Percentiles rank a stretch among this genome's conserved stretches.
These are phyloP conservation scores for Tetrapisispora nanseiensis DNA, from an alignment of 805 yeast genomes.

Conservation along the genomic window DNA sequence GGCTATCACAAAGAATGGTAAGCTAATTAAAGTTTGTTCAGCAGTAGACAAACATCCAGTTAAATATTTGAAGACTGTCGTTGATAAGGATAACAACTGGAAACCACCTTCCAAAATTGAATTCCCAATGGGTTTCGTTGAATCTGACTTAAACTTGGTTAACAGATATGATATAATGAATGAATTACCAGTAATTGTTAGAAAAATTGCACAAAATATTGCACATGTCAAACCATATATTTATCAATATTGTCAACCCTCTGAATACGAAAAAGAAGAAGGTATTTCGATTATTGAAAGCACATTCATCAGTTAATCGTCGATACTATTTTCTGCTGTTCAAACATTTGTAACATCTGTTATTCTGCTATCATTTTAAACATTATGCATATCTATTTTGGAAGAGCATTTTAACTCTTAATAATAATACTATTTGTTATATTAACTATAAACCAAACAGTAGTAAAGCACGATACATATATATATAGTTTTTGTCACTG, in stretches of 20 bases:
- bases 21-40: constrained; percentile 39
- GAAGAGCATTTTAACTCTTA: no score
- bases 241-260: constrained; percentile 65
- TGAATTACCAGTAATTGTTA: constrained; percentile 74
- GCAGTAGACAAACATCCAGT: constrained; percentile 44
- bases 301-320: constrained; percentile 48
- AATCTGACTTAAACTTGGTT: constrained; percentile 48
- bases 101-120: constrained; percentile 47
- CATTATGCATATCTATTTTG: no score
- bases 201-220: constrained; percentile 66
- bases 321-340: no score
- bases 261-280: constrained; percentile 42
- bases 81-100: constrained; percentile 67
- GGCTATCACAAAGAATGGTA: constrained; percentile 41
- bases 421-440: no score
- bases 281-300: constrained; percentile 71
- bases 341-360: no score
- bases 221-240: constrained; percentile 80
- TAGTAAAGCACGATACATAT: no score
- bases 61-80: constrained; percentile 22
- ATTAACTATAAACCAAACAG: no score
- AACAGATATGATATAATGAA: constrained; percentile 86
- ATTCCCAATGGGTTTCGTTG: constrained; percentile 26
- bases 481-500: no score
- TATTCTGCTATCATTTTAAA: no score